These are phyloP conservation scores for Histomonas meleagridis DNA, from an alignment of 208 protist genomes.

Conservation along the genomic window DNA sequence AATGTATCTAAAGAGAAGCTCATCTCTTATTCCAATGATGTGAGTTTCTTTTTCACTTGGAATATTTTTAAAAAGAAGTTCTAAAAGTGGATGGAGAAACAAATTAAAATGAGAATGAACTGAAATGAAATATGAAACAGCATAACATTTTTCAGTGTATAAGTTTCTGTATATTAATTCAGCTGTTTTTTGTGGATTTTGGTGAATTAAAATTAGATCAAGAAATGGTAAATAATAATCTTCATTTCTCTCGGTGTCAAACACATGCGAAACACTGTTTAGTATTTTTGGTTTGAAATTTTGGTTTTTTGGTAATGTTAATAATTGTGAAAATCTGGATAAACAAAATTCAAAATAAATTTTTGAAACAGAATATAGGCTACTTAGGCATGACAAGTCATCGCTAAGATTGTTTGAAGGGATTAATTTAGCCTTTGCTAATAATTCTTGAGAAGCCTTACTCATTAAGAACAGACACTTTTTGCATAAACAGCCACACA, in stretches of 20 bases:
- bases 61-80: not conserved
- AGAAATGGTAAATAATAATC: not conserved
- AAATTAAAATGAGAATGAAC: not conserved
- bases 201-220: not conserved
- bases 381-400: not conserved
- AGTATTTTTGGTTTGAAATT: not conserved
- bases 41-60: not conserved
- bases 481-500: too few species aligned
- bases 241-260: not conserved
- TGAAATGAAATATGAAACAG: not conserved
- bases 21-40: not conserved
- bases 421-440: not conserved
- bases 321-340: not conserved
- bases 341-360: not conserved
- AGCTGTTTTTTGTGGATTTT: not conserved
- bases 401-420: not conserved
- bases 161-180: not conserved
- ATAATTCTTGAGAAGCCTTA: not conserved
- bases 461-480: too few species aligned
- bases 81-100: not conserved
- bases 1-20: not conserved
- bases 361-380: not conserved
- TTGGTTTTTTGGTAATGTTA: not conserved
- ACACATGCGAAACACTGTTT: not conserved
- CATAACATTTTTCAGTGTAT: not conserved